Evolutionary conservation across 2,329 filamentous ascomycete genomes (phyloP).

Genomic region (Neonectria hederae): DNA sequence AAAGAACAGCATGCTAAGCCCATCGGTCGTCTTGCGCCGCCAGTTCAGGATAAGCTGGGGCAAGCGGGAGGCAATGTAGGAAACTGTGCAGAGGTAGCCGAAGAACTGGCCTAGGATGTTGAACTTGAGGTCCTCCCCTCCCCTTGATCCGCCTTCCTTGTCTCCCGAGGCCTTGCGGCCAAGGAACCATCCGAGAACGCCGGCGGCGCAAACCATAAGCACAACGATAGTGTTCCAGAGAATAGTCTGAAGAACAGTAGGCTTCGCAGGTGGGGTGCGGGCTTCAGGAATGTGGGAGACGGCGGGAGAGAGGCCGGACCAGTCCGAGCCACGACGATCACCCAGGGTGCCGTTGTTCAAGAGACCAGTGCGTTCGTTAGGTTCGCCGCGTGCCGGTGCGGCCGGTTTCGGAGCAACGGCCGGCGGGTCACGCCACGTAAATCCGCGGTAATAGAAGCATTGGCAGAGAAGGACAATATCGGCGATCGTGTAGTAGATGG

Average conservation of each 20-base stretch:
- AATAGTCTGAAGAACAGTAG: slow-evolving; percentile 65
- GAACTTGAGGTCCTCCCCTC: slow-evolving; percentile 67
- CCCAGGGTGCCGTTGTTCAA: slow-evolving; percentile 32
- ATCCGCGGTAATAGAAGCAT: slow-evolving; percentile 95
- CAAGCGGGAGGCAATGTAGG: slow-evolving; percentile 89
- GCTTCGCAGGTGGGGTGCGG: slow-evolving; percentile 57
- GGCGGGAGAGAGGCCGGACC: slow-evolving; percentile 78
- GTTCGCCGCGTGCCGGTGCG: slow-evolving; percentile 46
- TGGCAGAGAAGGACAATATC: slow-evolving; percentile 89
- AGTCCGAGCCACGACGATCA: slow-evolving; percentile 63
- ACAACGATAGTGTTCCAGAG: slow-evolving; percentile 81
- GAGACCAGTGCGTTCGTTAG: slow-evolving; percentile 61
- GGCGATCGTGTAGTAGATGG: slow-evolving; percentile 91
- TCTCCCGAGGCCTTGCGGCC: slow-evolving; percentile 52
- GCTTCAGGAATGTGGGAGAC: slow-evolving; percentile 74
- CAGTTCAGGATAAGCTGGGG: slow-evolving; percentile 94
- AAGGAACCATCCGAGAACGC: slow-evolving; percentile 87
- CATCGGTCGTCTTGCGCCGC: slow-evolving; percentile 90
- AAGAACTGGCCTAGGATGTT: slow-evolving; percentile 87
- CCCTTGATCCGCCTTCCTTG: slow-evolving; percentile 51
- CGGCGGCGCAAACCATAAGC: slow-evolving; percentile 83
- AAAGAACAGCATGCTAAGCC: slow-evolving; percentile 94
- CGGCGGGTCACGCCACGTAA: slow-evolving; percentile 70
- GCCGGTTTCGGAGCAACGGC: slow-evolving; percentile 54
- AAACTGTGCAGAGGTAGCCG: slow-evolving; percentile 87